phyloP scores from a whole-genome alignment of 164 flowering plant species.

The Dillenia turbinata region DNA sequence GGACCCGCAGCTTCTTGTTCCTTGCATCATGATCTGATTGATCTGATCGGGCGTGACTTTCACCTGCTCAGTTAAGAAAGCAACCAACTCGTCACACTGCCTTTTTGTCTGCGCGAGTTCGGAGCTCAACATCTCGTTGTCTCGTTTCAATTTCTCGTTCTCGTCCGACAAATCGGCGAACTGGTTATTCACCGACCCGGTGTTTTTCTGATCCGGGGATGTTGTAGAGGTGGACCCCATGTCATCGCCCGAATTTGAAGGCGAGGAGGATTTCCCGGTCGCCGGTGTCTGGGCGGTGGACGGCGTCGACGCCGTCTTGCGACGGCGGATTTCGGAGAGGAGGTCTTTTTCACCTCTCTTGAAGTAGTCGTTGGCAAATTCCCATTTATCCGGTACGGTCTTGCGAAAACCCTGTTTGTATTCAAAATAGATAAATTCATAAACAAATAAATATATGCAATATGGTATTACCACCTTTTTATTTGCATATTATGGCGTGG shows the following conservation, averaged over 20 bases:
- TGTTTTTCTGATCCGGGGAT: constrained; percentile 42
- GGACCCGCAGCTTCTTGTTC: constrained; percentile 14
- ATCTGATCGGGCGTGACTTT: constrained; percentile 61
- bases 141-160: constrained; percentile 66
- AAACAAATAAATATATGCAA: too few species aligned
- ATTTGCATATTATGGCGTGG: neutral
- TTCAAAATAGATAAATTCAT: too few species aligned
- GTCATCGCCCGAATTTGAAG: constrained; percentile 57
- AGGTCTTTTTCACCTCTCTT: constrained; percentile 45
- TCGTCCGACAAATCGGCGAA: constrained; percentile 54
- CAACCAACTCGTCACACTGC: constrained; percentile 66
- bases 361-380: constrained; percentile 62
- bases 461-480: too few species aligned
- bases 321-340: constrained; percentile 58
- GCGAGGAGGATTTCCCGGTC: constrained; percentile 21
- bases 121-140: constrained; percentile 51
- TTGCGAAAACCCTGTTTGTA: constrained; percentile 64
- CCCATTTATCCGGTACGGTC: constrained; percentile 73
- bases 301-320: constrained; percentile 27
- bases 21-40: constrained; percentile 44
- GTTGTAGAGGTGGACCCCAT: constrained; percentile 55
- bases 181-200: constrained; percentile 32
- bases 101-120: constrained; percentile 66
- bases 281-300: constrained; percentile 3
- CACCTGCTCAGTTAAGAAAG: constrained; percentile 40